Conservation (phyloP, 768 basidiomycete species). For the Phlebiopsis flavidoalba region DNA sequence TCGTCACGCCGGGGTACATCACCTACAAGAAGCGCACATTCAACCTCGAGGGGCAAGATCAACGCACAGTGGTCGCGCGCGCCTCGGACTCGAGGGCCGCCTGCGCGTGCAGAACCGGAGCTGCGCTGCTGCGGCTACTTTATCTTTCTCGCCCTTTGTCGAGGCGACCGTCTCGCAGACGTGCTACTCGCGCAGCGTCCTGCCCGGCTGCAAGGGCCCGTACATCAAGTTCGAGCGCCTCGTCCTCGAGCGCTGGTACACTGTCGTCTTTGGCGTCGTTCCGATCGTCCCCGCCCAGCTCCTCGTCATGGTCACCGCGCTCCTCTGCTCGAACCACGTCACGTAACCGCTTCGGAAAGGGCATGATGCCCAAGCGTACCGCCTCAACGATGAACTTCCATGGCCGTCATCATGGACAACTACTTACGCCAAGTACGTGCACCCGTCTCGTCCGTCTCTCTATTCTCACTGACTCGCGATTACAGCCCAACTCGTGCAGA, state of each 20-base stretch:
- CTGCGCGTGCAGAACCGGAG: constrained; percentile 71
- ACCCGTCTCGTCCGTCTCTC: neutral
- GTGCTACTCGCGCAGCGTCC: constrained; percentile 66
- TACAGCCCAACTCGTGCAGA: constrained; percentile 70
- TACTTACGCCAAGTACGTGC: constrained; percentile 65
- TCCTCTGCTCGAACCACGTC: constrained; percentile 79
- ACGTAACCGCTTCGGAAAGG: constrained; percentile 86
- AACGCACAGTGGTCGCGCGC: constrained; percentile 70
- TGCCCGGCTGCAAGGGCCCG: constrained; percentile 69
- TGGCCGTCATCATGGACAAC: constrained; percentile 83
- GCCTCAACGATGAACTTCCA: constrained; percentile 64
- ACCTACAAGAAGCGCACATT: constrained; percentile 71
- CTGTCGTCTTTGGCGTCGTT: constrained; percentile 52
- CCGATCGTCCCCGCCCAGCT: constrained; percentile 73
- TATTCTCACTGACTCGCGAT: neutral
- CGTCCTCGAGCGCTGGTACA: constrained; percentile 63
- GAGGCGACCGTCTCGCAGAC: constrained; percentile 72
- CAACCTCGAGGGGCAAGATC: constrained; percentile 79
- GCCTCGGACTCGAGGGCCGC: constrained; percentile 54
- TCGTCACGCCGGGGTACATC: constrained; percentile 73
- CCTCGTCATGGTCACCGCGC: constrained; percentile 50
- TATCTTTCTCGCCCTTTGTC: constrained; percentile 73
- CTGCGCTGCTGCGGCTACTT: constrained; percentile 53
- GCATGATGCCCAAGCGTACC: constrained; percentile 84
- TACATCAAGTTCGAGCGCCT: constrained; percentile 54